Conservation (phyloP, 1,139 yeast genomes). For the Petasospora rhodanensis region DNA sequence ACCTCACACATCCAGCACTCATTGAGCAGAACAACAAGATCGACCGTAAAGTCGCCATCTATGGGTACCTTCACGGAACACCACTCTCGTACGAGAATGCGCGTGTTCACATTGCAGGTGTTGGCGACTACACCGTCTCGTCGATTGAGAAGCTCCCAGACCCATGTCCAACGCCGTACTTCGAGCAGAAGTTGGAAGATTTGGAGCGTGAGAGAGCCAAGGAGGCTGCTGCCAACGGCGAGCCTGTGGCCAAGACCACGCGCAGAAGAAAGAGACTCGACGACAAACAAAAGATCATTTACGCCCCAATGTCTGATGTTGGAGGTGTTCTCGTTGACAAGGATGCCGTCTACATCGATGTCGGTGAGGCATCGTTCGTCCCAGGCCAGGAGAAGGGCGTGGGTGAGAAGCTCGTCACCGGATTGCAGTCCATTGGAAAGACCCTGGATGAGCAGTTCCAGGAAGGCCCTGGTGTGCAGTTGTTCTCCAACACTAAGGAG, state of each 20-base stretch:
- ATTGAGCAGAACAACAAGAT: conserved; percentile 76
- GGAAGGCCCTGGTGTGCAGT: conserved; percentile 39
- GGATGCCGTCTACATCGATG: conserved; percentile 95
- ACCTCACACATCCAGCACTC: conserved; percentile 85
- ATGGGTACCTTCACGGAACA: conserved; percentile 94
- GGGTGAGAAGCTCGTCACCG: conserved; percentile 81
- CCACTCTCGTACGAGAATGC: conserved; percentile 71
- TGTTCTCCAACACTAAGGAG: conserved; percentile 36
- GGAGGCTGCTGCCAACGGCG: conserved; percentile 56
- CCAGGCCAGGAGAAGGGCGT: conserved; percentile 68
- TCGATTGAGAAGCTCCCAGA: conserved; percentile 89
- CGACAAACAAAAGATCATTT: conserved; percentile 88
- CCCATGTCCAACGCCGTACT: conserved; percentile 97
- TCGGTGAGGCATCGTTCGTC: conserved; percentile 59
- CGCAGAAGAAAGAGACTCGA: conserved; percentile 87
- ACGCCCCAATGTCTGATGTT: conserved; percentile 99
- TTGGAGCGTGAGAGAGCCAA: conserved; percentile 66
- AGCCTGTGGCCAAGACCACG: conserved; percentile 45
- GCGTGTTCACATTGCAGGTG: conserved; percentile 90
- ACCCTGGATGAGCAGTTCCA: conserved; percentile 58
- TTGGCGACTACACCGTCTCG: conserved; percentile 79
- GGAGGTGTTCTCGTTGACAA: conserved; percentile 96
- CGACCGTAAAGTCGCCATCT: conserved; percentile 86
- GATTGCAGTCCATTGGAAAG: conserved; percentile 65
- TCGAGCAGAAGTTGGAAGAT: conserved; percentile 80